Evolutionary conservation across 2,329 filamentous ascomycete species (phyloP).

Genomic region (Aureobasidium sp.): DNA sequence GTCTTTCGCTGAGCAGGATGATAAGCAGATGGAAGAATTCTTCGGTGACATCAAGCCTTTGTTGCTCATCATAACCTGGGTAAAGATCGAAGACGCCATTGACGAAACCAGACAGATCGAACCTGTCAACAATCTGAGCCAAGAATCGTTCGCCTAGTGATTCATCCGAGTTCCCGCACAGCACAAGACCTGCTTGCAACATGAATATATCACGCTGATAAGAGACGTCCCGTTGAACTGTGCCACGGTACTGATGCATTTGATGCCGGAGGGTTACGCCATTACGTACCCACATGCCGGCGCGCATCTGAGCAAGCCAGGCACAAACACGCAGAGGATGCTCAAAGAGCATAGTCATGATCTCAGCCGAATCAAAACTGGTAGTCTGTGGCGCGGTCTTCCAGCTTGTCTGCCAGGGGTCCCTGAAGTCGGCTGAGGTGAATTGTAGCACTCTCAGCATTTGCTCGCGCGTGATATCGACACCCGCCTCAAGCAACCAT

Average conservation of each 20-base stretch:
- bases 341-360: conserved; percentile 60
- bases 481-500: conserved; percentile 87
- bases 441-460: conserved; percentile 64
- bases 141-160: conserved; percentile 49
- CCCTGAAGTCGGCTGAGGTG: conserved; percentile 58
- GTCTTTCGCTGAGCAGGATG: conserved; percentile 80
- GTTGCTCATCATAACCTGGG: conserved; percentile 71
- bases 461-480: conserved; percentile 59
- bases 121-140: conserved; percentile 84
- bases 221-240: conserved; percentile 80
- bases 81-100: conserved; percentile 69
- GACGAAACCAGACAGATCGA: conserved; percentile 81
- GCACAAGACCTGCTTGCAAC: conserved; percentile 79
- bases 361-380: conserved; percentile 9
- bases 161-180: conserved; percentile 66
- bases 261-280: conserved; percentile 93
- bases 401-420: conserved; percentile 22
- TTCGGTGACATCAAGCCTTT: conserved; percentile 88
- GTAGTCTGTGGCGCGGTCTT: not conserved
- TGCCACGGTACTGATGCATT: conserved; percentile 84
- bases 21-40: conserved; percentile 94
- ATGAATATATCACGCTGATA: conserved; percentile 94
- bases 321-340: conserved; percentile 88
- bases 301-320: conserved; percentile 97
- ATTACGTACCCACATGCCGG: conserved; percentile 97